Evolutionary conservation across 768 basidiomycete species (phyloP).

Genomic region (Pilatotrama ljubarskyi): DNA sequence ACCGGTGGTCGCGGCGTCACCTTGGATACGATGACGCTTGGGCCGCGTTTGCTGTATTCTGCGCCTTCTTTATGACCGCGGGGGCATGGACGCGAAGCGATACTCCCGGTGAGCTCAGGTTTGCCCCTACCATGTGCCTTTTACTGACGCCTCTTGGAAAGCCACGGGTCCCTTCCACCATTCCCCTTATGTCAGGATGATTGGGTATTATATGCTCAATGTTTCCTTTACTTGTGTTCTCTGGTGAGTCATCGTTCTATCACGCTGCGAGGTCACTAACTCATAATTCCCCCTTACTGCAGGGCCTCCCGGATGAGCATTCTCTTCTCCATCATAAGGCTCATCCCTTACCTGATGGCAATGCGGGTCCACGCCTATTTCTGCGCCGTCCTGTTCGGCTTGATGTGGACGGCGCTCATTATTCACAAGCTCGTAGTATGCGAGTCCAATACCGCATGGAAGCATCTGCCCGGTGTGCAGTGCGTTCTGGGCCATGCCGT

Average conservation of each 20-base stretch:
- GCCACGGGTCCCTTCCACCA: conserved; percentile 11
- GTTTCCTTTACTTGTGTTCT: conserved; percentile 21
- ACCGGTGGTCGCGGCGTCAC: conserved; percentile 14
- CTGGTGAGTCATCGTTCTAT: conserved; percentile 18
- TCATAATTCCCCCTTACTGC: background rate
- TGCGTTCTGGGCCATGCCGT: conserved; percentile 21
- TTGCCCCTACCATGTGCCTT: background rate
- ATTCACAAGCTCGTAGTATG: conserved; percentile 17
- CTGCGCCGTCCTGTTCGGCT: conserved; percentile 7
- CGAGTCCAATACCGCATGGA: conserved; percentile 18
- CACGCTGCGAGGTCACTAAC: no score
- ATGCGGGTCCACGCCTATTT: conserved; percentile 9
- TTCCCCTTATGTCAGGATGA: conserved; percentile 6
- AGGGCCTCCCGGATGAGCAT: conserved; percentile 23
- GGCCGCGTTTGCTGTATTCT: conserved; percentile 14
- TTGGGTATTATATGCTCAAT: conserved; percentile 22
- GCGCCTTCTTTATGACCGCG: conserved; percentile 13
- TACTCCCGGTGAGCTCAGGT: background rate
- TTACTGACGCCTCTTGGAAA: background rate
- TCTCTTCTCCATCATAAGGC: conserved; percentile 19
- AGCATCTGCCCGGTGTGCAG: conserved; percentile 11
- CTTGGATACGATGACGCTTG: conserved; percentile 22
- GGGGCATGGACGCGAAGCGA: conserved; percentile 22
- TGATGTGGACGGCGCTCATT: conserved; percentile 20
- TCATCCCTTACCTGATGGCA: conserved; percentile 20